These are phyloP conservation scores for Hypoxylon rubiginosum DNA, from an alignment of 2,329 filamentous ascomycete species.

Conservation along the genomic window DNA sequence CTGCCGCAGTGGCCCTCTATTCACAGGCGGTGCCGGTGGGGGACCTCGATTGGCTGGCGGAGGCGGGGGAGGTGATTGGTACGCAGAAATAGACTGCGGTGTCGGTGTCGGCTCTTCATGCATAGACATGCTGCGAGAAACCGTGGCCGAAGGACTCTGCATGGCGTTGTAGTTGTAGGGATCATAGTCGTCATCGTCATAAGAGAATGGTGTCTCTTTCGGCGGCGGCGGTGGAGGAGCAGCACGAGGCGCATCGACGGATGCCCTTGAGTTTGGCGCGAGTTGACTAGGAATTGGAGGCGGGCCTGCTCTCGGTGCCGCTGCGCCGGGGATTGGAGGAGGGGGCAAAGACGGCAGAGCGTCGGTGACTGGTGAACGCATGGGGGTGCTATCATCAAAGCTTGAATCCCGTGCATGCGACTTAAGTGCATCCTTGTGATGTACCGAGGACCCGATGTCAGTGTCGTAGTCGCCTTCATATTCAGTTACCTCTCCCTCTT, in stretches of 20 bases:
- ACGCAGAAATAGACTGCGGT: constrained; percentile 61
- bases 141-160: constrained; percentile 43
- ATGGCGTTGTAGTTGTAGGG: constrained; percentile 68
- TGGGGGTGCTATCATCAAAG: constrained; percentile 75
- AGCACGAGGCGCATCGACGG: constrained; percentile 77
- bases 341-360: constrained; percentile 64
- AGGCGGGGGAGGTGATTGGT: constrained; percentile 58
- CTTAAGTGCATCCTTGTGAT: constrained; percentile 93
- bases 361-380: constrained; percentile 67
- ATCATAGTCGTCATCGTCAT: constrained; percentile 77
- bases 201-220: constrained; percentile 57
- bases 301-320: constrained; percentile 71
- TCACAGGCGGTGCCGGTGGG: constrained; percentile 55
- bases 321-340: constrained; percentile 66
- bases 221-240: constrained; percentile 74
- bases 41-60: constrained; percentile 63
- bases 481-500: constrained; percentile 86
- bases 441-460: constrained; percentile 93
- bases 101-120: constrained; percentile 64
- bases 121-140: constrained; percentile 55
- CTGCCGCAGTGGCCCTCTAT: constrained; percentile 63
- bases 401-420: constrained; percentile 83
- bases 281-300: constrained; percentile 76
- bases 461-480: constrained; percentile 99
- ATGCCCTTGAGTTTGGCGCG: constrained; percentile 66